Evolutionary conservation across 441 rosid species (phyloP).

Genomic region (Codiaeum variegatum): DNA sequence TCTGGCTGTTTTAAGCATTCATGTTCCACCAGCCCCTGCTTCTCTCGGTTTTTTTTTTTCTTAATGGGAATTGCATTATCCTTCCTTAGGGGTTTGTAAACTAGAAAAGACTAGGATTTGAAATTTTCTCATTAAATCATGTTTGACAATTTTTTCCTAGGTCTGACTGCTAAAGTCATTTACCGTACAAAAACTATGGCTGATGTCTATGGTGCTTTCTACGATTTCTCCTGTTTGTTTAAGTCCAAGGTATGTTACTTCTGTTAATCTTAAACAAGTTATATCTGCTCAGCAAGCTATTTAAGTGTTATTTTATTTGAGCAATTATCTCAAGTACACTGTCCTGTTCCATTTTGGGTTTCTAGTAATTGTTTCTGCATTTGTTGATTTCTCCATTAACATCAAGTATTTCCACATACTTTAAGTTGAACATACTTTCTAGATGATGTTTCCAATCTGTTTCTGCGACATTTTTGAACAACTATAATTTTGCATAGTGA

Average conservation of each 20-base stretch:
- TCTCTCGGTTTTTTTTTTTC: background rate
- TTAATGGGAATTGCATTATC: background rate
- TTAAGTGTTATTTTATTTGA: background rate
- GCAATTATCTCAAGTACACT: background rate
- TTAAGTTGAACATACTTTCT: background rate
- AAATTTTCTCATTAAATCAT: slow-evolving; percentile 1
- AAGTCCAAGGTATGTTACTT: slow-evolving; percentile 57
- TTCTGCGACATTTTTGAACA: background rate
- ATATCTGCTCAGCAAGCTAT: background rate
- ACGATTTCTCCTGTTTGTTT: slow-evolving; percentile 72
- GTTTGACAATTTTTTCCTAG: slow-evolving; percentile 33
- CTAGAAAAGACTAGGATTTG: background rate
- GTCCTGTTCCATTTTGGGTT: background rate
- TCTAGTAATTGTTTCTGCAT: background rate
- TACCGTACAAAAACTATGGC: slow-evolving; percentile 76
- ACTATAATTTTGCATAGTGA: background rate
- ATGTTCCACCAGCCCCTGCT: background rate
- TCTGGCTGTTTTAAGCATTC: background rate
- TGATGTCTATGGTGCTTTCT: slow-evolving; percentile 90
- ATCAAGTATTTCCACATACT: background rate
- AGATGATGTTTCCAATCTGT: background rate
- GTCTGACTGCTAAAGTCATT: slow-evolving; percentile 88
- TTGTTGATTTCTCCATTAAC: background rate
- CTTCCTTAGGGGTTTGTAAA: background rate
- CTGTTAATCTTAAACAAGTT: slow-evolving; percentile 1